These are phyloP conservation scores for Crassisporium funariophilum DNA, from an alignment of 768 basidiomycete species.

Conservation along the genomic window DNA sequence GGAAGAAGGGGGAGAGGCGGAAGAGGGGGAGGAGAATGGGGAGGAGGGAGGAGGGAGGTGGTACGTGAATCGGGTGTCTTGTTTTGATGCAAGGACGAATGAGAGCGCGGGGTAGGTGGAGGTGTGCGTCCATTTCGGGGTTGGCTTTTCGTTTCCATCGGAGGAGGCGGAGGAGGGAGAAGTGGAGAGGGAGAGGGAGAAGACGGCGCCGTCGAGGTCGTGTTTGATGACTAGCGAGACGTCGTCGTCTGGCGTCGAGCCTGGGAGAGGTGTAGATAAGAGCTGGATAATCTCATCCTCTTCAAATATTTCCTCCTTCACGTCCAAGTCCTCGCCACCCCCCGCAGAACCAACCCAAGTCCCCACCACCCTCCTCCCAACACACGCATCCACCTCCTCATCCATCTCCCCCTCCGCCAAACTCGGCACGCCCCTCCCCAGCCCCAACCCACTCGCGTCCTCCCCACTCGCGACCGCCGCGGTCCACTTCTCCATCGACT, in stretches of 20 bases:
- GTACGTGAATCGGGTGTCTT: slow-evolving; percentile 84
- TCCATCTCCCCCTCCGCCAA: slow-evolving; percentile 90
- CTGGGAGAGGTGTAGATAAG: slow-evolving; percentile 76
- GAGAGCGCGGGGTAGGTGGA: slow-evolving; percentile 89
- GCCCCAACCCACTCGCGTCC: slow-evolving; percentile 63
- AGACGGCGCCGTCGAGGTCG: slow-evolving; percentile 72
- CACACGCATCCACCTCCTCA: slow-evolving; percentile 78
- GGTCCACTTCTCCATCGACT: slow-evolving; percentile 87
- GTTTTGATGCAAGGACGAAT: slow-evolving; percentile 93
- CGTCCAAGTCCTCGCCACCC: slow-evolving; percentile 1
- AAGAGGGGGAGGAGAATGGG: slow-evolving; percentile 36
- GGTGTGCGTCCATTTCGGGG: slow-evolving; percentile 66
- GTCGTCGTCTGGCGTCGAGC: slow-evolving; percentile 27
- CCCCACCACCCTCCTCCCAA: slow-evolving; percentile 64
- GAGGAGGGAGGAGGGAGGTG: slow-evolving; percentile 49
- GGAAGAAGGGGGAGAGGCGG: too few relatives aligned
- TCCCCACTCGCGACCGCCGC: slow-evolving; percentile 56
- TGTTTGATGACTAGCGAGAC: slow-evolving; percentile 65
- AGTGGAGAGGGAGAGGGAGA: slow-evolving; percentile 42
- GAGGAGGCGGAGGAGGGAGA: slow-evolving; percentile 13
- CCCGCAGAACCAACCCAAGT: slow-evolving; percentile 69
- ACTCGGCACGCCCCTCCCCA: slow-evolving; percentile 73
- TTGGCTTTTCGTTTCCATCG: neutral
- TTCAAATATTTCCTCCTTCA: slow-evolving; percentile 23
- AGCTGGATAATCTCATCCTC: slow-evolving; percentile 46